These are phyloP conservation scores for Phialophora tarda DNA, from an alignment of 2,329 filamentous ascomycete genomes.

Conservation along the genomic window DNA sequence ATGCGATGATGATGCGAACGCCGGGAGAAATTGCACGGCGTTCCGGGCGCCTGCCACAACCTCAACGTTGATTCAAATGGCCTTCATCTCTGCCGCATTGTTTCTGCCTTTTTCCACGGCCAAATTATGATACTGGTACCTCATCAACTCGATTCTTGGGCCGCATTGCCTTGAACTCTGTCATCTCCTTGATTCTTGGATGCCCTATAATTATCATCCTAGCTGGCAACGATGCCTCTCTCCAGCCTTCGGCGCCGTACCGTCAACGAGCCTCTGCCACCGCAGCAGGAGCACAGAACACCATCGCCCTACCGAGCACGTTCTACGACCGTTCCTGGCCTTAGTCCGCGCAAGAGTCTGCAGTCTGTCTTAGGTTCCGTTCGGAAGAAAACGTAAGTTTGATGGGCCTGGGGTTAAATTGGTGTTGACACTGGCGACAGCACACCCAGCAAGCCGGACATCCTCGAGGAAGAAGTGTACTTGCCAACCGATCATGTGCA, in stretches of 20 bases:
- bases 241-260: conserved; percentile 28
- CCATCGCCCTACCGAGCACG: conserved; percentile 19
- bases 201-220: background rate
- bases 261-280: conserved; percentile 2
- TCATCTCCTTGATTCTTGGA: conserved; percentile 1
- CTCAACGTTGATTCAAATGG: background rate
- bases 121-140: conserved; percentile 2
- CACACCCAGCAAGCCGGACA: conserved; percentile 11
- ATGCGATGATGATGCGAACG: background rate
- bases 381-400: conserved; percentile 15
- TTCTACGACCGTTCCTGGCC: conserved; percentile 18
- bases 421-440: conserved; percentile 11
- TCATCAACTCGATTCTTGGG: background rate
- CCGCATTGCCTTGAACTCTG: background rate
- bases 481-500: conserved; percentile 18
- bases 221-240: conserved; percentile 27
- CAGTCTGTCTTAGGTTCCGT: conserved; percentile 23
- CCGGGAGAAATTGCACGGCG: background rate
- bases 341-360: conserved; percentile 31
- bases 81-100: background rate
- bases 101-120: background rate
- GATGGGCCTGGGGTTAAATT: background rate
- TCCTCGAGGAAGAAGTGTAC: conserved; percentile 24
- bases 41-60: background rate
- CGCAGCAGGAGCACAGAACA: conserved; percentile 10